Evolutionary conservation across 768 basidiomycete species (phyloP).

Genomic region (Amanita rimosa): DNA sequence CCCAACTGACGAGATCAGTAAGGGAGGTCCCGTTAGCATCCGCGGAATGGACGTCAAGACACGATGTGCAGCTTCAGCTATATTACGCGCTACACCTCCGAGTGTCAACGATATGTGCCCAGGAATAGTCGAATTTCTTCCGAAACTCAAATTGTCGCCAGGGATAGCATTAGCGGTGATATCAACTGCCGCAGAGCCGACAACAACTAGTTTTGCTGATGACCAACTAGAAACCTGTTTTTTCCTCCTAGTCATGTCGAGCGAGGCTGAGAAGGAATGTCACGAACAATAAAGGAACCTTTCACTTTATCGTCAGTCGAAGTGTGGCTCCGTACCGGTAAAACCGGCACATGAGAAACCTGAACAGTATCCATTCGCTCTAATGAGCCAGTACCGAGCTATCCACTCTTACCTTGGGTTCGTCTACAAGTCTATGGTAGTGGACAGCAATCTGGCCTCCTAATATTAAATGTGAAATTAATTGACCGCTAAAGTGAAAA

Average conservation of each 20-base stretch:
- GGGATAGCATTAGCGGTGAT: conserved; percentile 48
- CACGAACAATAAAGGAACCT: not conserved
- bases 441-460: conserved; percentile 73
- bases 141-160: conserved; percentile 23
- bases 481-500: not conserved
- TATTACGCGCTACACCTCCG: conserved; percentile 92
- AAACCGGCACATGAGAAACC: not conserved
- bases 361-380: not conserved
- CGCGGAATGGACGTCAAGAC: conserved; percentile 31
- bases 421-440: conserved; percentile 42
- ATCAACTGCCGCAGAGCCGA: conserved; percentile 87
- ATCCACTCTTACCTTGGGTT: conserved; percentile 21
- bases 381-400: not conserved
- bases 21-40: not conserved
- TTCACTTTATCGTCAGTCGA: not conserved
- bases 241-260: not conserved
- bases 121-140: conserved; percentile 60
- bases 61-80: conserved; percentile 83
- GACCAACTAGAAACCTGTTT: conserved; percentile 11
- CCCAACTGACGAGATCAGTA: conserved; percentile 72
- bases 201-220: conserved; percentile 48
- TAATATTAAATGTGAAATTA: conserved; percentile 15
- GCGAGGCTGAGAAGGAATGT: not conserved
- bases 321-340: not conserved
- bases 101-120: conserved; percentile 62